Evolutionary conservation across 352 stramenopile species (phyloP), one percentile per base, ranked within the genome.

Genomic region (Globisporangium nunn): DNA sequence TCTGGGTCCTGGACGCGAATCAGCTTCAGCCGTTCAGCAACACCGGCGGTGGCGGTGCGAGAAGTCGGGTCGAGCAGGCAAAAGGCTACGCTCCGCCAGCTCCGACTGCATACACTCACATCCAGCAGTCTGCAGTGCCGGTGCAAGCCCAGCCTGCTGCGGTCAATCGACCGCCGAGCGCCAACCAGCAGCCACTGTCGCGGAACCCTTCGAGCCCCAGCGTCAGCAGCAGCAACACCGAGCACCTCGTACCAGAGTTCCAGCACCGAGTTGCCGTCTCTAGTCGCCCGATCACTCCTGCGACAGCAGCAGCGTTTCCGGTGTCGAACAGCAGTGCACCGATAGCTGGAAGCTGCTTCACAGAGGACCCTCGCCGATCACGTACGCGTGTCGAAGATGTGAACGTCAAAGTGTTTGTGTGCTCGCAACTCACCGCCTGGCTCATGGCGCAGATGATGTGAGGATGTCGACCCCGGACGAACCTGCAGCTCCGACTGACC

Each of bases 1-100:
- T 92, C 23, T 92, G 84, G 81, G 60, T 88, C 2, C 59, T 94
- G 17, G 82, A 94, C 43, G 62, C 86, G n/a, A 86, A 70, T 29
- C 76, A 89, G 47, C 58, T 94, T 50, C 72, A 66, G 7, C 82
- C 82, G 41, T 94, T 94, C 61, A 65, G 74, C 47, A 62, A 11
- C 50, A 30, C 15, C 48, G 62, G 23, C 37, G 58, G 14, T 29
- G 62, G 52, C 4, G 33, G 56, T 17, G 28, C 31, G 23, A 45
- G 63, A 11, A 57, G 43, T 47, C 54, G 55, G 30, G 35, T 49
- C 33, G 50, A 71, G 18, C 29, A 45, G 7, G 47, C 39, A 29
- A 49, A 15, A 49, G 23, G n/a, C 44, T 28, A 31, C 23, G 66
- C 37, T 35, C 46, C 52, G 29, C 52, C 68, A 52, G 51, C 51